Evolutionary conservation across 225 moss, liverwort and hornwort species (phyloP), one percentile per base, ranked within the genome.

Genomic region (Ulota crispa): DNA sequence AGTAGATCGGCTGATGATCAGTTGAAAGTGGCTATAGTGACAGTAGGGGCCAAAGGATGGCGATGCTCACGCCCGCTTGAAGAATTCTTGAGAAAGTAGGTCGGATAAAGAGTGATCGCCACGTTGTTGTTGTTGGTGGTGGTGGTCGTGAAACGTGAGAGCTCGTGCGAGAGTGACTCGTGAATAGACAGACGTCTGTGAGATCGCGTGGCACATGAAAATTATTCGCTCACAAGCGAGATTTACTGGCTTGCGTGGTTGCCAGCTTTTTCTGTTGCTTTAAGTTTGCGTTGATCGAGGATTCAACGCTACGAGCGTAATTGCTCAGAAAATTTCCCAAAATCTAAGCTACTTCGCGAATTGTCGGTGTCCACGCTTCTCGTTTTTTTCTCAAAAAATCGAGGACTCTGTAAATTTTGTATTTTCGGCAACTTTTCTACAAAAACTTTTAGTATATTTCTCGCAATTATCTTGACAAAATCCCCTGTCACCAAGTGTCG

Each of bases 121-220:
- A 39, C 39, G 39, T 5, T 34, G 34, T 0, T 34, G 34, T 0
- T 3, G 34, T 4, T 16, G 32, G 45, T 45, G 18, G 34, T 18
- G 43, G 16, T 23, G n/a, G 10, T 30, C 3, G 79, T 15, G 34
- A 21, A 8, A 20, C 28, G 64, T 39, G 78, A 27, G 78, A 68
- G 70, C 34, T 32, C n/a, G 31, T 70, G 79, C 32, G 70, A 59
- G 60, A 70, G 79, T 43, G 79, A 78, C 77, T 18, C 11, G 15
- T n/a, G 54, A 55, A 50, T 4, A 9, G n/a, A 27, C 12, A 59
- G 42, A 39, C 39, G 39, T 39, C 39, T 10, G 9, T 39, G 39
- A n/a, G n/a, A n/a, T n/a, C n/a, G n/a, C n/a, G n/a, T n/a, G n/a
- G n/a, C n/a, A n/a, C n/a, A n/a, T n/a, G n/a, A n/a, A n/a, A n/a